phyloP scores from a whole-genome alignment of 495 filamentous ascomycete genomes.

The Trypethelium eluteriae region DNA sequence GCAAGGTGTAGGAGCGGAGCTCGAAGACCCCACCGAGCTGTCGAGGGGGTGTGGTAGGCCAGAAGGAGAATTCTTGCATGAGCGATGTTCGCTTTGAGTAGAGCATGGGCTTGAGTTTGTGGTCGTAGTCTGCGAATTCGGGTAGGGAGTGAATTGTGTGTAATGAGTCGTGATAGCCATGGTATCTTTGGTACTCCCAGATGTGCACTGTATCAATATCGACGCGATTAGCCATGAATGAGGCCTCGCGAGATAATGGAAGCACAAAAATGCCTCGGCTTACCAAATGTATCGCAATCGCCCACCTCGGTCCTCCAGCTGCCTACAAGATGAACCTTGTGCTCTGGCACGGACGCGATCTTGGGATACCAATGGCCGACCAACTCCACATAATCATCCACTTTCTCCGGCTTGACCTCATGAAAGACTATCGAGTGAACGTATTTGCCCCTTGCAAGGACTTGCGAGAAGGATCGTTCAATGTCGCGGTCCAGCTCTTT shows the following conservation, averaged over 20 bases:
- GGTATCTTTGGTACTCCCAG: slow-evolving; percentile 98
- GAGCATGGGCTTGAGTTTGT: slow-evolving; percentile 71
- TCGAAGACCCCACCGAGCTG: slow-evolving; percentile 89
- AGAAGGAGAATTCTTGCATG: slow-evolving; percentile 99
- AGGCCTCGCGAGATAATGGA: neutral
- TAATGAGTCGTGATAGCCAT: slow-evolving; percentile 88
- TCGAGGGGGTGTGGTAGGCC: slow-evolving; percentile 89
- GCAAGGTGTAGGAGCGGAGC: slow-evolving; percentile 91
- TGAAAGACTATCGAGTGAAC: slow-evolving; percentile 97
- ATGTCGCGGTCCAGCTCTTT: slow-evolving; percentile 88
- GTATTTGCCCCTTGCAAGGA: slow-evolving; percentile 92
- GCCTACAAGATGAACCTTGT: slow-evolving; percentile 90
- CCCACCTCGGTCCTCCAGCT: slow-evolving; percentile 99
- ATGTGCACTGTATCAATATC: slow-evolving; percentile 65
- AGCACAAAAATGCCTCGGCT: slow-evolving; percentile 18
- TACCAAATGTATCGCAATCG: slow-evolving; percentile 96
- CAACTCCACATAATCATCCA: slow-evolving; percentile 87
- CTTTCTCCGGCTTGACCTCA: slow-evolving; percentile 88
- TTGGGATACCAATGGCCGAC: slow-evolving; percentile 89
- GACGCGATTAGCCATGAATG: slow-evolving; percentile 12
- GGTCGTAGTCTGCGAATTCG: slow-evolving; percentile 73
- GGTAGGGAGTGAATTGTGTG: slow-evolving; percentile 72
- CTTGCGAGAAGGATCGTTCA: slow-evolving; percentile 86
- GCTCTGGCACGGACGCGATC: slow-evolving; percentile 70
- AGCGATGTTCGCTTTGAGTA: slow-evolving; percentile 76